A percentile compares a stretch with the other conserved stretches of the same genome.
Conservation (phyloP, 23 red algal genomes). For the Chondrus crispus region DNA sequence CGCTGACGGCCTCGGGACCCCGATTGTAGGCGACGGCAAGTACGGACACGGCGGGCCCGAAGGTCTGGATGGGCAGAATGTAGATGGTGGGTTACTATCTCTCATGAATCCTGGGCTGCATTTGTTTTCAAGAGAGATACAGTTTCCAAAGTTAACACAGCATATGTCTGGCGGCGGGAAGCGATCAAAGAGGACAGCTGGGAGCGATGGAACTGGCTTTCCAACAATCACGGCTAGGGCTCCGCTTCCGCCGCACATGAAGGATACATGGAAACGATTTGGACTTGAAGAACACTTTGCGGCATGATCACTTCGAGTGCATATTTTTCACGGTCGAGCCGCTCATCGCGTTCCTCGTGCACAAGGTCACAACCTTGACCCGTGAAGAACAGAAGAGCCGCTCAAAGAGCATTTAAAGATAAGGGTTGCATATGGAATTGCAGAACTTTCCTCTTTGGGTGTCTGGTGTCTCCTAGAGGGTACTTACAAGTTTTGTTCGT, state of each 20-base stretch:
- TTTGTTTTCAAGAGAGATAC: slow-evolving; percentile 18
- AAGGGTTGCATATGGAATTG: too few relatives aligned
- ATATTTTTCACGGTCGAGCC: too few relatives aligned
- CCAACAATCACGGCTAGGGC: neutral
- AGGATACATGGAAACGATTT: slow-evolving; percentile 46
- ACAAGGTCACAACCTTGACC: too few relatives aligned
- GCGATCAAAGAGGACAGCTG: neutral
- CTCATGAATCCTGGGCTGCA: neutral
- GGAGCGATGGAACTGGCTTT: neutral
- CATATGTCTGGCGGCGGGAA: neutral
- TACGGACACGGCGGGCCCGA: neutral
- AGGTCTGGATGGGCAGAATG: neutral
- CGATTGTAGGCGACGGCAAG: slow-evolving; percentile 56
- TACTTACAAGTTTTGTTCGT: too few relatives aligned
- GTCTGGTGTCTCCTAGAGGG: too few relatives aligned
- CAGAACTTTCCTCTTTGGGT: too few relatives aligned
- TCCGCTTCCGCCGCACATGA: slow-evolving; percentile 54
- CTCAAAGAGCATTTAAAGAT: too few relatives aligned
- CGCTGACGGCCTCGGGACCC: slow-evolving; percentile 52
- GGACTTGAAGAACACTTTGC: slow-evolving; percentile 43
- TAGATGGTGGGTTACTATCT: neutral
- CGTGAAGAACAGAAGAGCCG: too few relatives aligned
- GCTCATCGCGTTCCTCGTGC: too few relatives aligned
- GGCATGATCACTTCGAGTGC: too few relatives aligned
- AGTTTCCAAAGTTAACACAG: slow-evolving; percentile 48